These are phyloP conservation scores for Lentinula edodes DNA, from an alignment of 768 basidiomycete species.

Conservation along the genomic window DNA sequence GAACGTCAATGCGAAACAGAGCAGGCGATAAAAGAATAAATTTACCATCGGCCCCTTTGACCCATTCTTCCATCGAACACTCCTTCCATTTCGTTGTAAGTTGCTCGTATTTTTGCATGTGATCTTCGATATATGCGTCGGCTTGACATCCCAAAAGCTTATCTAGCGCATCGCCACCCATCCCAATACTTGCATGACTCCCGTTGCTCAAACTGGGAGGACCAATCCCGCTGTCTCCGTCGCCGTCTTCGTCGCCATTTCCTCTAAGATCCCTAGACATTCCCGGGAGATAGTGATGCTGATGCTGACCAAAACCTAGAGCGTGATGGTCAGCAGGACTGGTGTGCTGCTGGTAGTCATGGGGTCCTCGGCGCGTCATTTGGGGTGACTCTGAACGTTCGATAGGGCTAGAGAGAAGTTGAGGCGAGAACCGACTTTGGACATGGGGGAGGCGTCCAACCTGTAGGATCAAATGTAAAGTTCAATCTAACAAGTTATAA, in stretches of 20 bases:
- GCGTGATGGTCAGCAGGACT: neutral
- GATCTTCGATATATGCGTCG: constrained; percentile 33
- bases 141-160: constrained; percentile 37
- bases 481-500: neutral
- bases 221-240: neutral
- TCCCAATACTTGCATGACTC: neutral
- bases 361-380: neutral
- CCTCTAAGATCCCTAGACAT: neutral
- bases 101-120: constrained; percentile 39
- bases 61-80: constrained; percentile 50
- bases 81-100: constrained; percentile 41
- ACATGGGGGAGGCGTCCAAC: neutral
- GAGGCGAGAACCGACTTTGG: neutral
- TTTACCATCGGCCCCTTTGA: constrained; percentile 46
- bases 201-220: neutral
- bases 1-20: neutral
- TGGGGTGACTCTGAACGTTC: neutral
- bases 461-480: neutral
- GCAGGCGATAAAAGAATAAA: neutral
- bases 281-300: neutral
- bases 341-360: neutral
- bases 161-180: neutral
- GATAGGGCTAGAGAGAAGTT: constrained; percentile 2
- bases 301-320: neutral
- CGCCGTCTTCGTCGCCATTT: no score